Evolutionary conservation across 148 eudicot species (phyloP).

Genomic region (Rhododendron simsii): DNA sequence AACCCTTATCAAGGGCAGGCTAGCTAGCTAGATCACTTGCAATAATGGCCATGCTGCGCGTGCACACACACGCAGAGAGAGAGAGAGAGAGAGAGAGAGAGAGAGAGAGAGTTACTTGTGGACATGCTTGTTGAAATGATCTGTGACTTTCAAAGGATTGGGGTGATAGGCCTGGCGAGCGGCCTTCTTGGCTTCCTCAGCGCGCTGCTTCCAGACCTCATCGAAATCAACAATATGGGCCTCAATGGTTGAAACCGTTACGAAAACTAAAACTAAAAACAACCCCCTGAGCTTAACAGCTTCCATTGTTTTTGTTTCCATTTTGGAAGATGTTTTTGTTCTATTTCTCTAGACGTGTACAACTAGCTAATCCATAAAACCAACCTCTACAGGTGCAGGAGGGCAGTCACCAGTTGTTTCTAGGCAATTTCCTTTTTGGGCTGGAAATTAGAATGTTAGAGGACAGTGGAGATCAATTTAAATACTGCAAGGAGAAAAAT

Average conservation of each 20-base stretch:
- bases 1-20: neutral
- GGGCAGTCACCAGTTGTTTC: slow-evolving; percentile 3
- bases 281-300: slow-evolving; percentile 10
- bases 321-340: neutral
- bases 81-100: neutral
- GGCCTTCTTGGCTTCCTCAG: slow-evolving; percentile 24
- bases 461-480: neutral
- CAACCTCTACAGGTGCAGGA: neutral
- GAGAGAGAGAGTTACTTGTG: slow-evolving; percentile 20
- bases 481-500: neutral
- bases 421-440: neutral
- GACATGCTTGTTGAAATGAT: slow-evolving; percentile 25
- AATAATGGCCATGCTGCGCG: neutral
- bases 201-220: slow-evolving; percentile 41
- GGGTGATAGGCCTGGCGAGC: slow-evolving; percentile 34
- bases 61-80: neutral
- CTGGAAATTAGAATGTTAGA: neutral
- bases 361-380: neutral
- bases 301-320: slow-evolving; percentile 9
- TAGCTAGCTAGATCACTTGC: neutral
- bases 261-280: slow-evolving; percentile 24
- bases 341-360: neutral
- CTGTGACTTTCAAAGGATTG: slow-evolving; percentile 26
- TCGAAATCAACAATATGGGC: slow-evolving; percentile 32
- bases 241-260: slow-evolving; percentile 14